Evolutionary conservation across 1,139 yeast species (phyloP).

Genomic region (Meyerozyma elateridarum): DNA sequence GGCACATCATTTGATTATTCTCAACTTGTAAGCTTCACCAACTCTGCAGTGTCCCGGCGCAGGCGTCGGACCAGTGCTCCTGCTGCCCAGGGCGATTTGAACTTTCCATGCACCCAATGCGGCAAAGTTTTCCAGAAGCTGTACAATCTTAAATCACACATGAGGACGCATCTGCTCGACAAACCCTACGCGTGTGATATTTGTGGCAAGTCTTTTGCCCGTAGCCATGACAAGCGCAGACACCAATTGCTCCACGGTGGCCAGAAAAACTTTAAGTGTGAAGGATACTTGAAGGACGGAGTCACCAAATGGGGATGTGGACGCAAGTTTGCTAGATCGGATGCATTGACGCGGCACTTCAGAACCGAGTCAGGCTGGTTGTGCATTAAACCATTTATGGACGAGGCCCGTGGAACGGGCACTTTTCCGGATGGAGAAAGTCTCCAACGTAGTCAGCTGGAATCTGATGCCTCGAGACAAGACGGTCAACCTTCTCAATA

Average conservation of each 20-base stretch:
- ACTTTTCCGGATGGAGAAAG: background rate
- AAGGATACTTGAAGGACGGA: slow-evolving; percentile 49
- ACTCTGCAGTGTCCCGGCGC: slow-evolving; percentile 32
- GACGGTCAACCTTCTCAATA: too few species aligned
- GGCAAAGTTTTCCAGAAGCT: slow-evolving; percentile 49
- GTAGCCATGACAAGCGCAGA: slow-evolving; percentile 53
- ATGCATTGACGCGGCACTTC: slow-evolving; percentile 55
- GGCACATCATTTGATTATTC: too few species aligned
- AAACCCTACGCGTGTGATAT: slow-evolving; percentile 48
- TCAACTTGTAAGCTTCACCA: slow-evolving; percentile 34
- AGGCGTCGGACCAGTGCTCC: slow-evolving; percentile 20
- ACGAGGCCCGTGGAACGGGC: slow-evolving; percentile 32
- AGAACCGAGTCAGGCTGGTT: slow-evolving; percentile 57
- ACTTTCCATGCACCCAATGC: slow-evolving; percentile 43
- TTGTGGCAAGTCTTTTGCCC: slow-evolving; percentile 49
- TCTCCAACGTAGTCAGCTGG: too few species aligned
- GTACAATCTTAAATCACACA: slow-evolving; percentile 52
- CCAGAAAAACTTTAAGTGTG: slow-evolving; percentile 51
- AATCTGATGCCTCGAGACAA: too few species aligned
- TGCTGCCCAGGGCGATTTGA: background rate
- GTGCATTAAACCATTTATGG: slow-evolving; percentile 53
- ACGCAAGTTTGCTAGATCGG: slow-evolving; percentile 52
- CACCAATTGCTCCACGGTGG: slow-evolving; percentile 55
- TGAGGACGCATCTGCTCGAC: slow-evolving; percentile 53
- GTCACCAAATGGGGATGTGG: slow-evolving; percentile 57